phyloP scores from a whole-genome alignment of 805 yeast species.

The Pichia occidentalis region DNA sequence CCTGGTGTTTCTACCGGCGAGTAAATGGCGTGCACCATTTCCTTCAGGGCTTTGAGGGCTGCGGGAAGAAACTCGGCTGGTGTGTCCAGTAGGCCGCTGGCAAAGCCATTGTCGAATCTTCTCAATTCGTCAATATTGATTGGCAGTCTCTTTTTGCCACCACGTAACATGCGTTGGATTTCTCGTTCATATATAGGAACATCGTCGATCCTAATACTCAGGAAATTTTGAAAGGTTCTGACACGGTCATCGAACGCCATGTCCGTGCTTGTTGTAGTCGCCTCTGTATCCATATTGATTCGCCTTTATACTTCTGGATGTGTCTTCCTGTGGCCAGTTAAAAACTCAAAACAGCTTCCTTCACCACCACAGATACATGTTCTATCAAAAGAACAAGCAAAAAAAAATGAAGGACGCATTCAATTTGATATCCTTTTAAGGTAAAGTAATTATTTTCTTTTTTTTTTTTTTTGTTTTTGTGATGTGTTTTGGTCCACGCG shows the following conservation, averaged over 20 bases:
- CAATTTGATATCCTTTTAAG: too few species aligned
- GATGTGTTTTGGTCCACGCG: too few species aligned
- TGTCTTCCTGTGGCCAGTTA: too few species aligned
- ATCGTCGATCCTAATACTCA: slow-evolving; percentile 46
- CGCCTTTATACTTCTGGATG: too few species aligned
- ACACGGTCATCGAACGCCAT: slow-evolving; percentile 69
- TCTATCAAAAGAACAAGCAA: not conserved
- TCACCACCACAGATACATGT: not conserved
- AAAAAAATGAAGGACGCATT: too few species aligned
- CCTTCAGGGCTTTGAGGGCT: slow-evolving; percentile 78
- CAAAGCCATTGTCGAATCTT: slow-evolving; percentile 66
- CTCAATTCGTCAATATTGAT: slow-evolving; percentile 84
- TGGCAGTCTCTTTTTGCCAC: slow-evolving; percentile 57
- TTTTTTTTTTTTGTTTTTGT: too few species aligned
- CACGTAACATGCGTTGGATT: slow-evolving; percentile 66
- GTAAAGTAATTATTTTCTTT: too few species aligned
- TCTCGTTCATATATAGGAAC: slow-evolving; percentile 57
- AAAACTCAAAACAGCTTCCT: not conserved
- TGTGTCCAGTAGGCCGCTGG: slow-evolving; percentile 63
- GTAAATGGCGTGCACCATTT: slow-evolving; percentile 66
- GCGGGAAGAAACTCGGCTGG: slow-evolving; percentile 90
- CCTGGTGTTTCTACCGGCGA: slow-evolving; percentile 52
- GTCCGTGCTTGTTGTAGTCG: slow-evolving; percentile 21
- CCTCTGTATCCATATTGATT: slow-evolving; percentile 17
- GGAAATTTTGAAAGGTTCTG: slow-evolving; percentile 81